Conservation (phyloP, 129 eudicot genomes). For the Calendula officinalis region DNA sequence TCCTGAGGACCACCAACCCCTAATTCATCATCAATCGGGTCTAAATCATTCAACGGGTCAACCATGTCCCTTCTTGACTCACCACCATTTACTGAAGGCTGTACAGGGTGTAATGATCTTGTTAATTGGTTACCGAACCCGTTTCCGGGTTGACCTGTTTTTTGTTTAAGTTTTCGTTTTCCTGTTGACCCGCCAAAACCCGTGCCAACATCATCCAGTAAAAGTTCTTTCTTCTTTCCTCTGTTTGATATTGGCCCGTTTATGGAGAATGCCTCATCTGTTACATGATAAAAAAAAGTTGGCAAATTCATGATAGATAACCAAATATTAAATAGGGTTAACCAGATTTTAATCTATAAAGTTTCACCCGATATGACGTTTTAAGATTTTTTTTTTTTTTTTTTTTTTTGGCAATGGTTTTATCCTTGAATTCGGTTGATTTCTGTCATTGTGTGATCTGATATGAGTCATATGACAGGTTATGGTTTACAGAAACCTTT, state of each 20-base stretch:
- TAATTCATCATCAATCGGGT: constrained; percentile 65
- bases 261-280: constrained; percentile 67
- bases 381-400: too few relatives aligned
- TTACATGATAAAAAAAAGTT: constrained; percentile 26
- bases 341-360: too few relatives aligned
- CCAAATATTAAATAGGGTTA: constrained; percentile 11
- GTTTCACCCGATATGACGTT: too few relatives aligned
- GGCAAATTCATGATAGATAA: constrained; percentile 24
- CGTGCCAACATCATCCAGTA: constrained; percentile 67
- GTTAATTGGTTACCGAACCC: constrained; percentile 30
- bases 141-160: constrained; percentile 49
- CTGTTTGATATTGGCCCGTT: constrained; percentile 79
- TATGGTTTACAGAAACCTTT: too few relatives aligned
- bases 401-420: too few relatives aligned
- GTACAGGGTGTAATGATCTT: constrained; percentile 48
- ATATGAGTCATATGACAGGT: too few relatives aligned
- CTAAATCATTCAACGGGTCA: constrained; percentile 52
- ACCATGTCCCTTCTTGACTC: constrained; percentile 47
- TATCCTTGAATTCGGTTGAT: too few relatives aligned
- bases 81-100: constrained; percentile 37
- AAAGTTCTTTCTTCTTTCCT: constrained; percentile 76
- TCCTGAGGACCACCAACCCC: constrained; percentile 69
- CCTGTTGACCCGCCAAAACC: constrained; percentile 61
- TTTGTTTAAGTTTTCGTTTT: constrained; percentile 75
- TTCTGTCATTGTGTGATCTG: too few relatives aligned